These are phyloP conservation scores for Ophiocordyceps robertsii DNA, from an alignment of 2,329 filamentous ascomycete genomes.

Conservation along the genomic window DNA sequence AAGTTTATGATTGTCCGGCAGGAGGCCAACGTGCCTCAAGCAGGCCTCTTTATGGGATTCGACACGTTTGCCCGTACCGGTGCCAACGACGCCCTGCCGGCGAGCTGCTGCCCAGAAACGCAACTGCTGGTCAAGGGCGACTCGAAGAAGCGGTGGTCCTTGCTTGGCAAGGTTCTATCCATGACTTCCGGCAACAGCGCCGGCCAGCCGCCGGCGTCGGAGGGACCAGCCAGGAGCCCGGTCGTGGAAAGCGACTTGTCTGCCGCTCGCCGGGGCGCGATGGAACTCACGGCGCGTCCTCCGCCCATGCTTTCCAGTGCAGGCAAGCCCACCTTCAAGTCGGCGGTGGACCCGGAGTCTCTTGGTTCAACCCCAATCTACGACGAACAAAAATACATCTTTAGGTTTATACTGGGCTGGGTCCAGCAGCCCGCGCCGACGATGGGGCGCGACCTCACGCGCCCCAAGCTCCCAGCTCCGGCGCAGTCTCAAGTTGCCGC, in stretches of 20 bases:
- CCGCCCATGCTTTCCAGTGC: conserved; percentile 1
- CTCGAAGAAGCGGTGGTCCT: conserved; percentile 47
- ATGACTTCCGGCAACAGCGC: conserved; percentile 12
- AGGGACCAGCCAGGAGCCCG: not conserved
- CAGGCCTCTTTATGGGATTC: conserved; percentile 35
- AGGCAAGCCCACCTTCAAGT: conserved; percentile 12
- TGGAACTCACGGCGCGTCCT: conserved; percentile 12
- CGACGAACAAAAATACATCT: conserved; percentile 47
- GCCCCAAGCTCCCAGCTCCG: conserved; percentile 55
- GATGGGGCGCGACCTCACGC: conserved; percentile 48
- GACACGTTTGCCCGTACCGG: conserved; percentile 26
- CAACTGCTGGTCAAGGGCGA: conserved; percentile 16
- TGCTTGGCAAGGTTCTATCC: conserved; percentile 51
- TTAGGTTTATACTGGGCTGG: conserved; percentile 64
- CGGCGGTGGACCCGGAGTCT: conserved; percentile 36
- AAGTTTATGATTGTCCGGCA: conserved; percentile 81
- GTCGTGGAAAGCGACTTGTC: not conserved
- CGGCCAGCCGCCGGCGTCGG: not conserved
- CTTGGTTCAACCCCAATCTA: conserved; percentile 40
- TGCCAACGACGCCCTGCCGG: conserved; percentile 9
- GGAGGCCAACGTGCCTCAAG: conserved; percentile 40
- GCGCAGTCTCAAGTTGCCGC: conserved; percentile 50
- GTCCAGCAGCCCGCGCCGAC: conserved; percentile 39
- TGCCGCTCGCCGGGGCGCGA: conserved; percentile 32
- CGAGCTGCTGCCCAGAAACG: conserved; percentile 12